Conservation (phyloP, 23 red algal species). For the Gracilaria caudata region DNA sequence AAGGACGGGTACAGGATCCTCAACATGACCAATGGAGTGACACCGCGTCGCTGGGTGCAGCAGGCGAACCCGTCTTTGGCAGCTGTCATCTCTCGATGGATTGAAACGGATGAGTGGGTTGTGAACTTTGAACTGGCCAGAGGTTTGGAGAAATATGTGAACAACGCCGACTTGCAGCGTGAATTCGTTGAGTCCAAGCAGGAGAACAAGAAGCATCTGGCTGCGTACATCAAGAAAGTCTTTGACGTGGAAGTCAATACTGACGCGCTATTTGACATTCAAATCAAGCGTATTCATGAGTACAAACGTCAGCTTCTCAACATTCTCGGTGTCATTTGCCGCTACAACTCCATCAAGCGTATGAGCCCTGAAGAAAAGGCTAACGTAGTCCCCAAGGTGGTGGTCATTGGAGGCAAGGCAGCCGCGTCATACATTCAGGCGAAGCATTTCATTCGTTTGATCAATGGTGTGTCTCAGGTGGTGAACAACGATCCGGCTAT, state of each 20-base stretch:
- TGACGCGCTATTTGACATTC: conserved; percentile 98
- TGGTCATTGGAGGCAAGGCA: conserved; percentile 96
- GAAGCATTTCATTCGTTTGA: conserved; percentile 98
- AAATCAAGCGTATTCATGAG: conserved; percentile 99
- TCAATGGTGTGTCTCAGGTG: conserved; percentile 94
- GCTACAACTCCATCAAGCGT: conserved; percentile 93
- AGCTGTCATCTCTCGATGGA: conserved; percentile 94
- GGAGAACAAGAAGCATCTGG: conserved; percentile 94
- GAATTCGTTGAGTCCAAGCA: conserved; percentile 93
- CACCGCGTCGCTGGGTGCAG: conserved; percentile 95
- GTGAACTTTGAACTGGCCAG: conserved; percentile 70
- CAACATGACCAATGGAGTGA: conserved; percentile 99
- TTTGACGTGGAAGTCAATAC: conserved; percentile 76
- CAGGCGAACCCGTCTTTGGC: conserved; percentile 94
- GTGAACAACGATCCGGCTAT: conserved; percentile 92
- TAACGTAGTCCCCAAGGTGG: conserved; percentile 84
- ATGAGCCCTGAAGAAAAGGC: conserved; percentile 70
- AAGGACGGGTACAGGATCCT: conserved; percentile 86
- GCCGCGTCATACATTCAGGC: conserved; percentile 95
- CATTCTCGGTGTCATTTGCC: conserved; percentile 91
- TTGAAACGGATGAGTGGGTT: conserved; percentile 99
- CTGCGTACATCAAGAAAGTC: conserved; percentile 69
- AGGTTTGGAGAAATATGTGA: conserved; percentile 86
- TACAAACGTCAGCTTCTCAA: conserved; percentile 99
- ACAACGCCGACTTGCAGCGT: conserved; percentile 94